Percentiles rank a stretch among this genome's conserved stretches.
Conservation (phyloP, 1,284 basidiomycete genomes). For the Moniliophthora roreri region DNA sequence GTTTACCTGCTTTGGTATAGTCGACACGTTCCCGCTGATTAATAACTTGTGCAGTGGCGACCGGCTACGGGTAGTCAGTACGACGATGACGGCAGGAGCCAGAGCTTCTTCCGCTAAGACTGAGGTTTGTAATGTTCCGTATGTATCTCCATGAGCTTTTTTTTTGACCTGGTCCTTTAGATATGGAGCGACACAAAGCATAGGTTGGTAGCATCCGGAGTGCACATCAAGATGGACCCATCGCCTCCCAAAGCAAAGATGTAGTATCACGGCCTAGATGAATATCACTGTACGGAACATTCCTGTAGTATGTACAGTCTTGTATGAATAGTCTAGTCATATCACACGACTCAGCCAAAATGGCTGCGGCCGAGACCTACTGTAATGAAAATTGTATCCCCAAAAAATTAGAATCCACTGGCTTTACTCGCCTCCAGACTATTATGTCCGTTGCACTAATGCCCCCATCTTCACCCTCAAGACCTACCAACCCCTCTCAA, state of each 20-base stretch:
- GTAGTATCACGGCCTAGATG: too few species aligned
- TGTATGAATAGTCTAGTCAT: neutral
- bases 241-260: conserved; percentile 37
- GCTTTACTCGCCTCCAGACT: too few species aligned
- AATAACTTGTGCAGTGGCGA: conserved; percentile 38
- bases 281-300: too few species aligned
- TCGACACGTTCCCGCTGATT: neutral
- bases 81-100: conserved; percentile 41
- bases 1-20: conserved; percentile 15
- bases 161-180: conserved; percentile 26
- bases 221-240: conserved; percentile 54
- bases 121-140: conserved; percentile 37
- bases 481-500: too few species aligned
- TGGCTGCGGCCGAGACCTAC: too few species aligned
- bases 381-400: too few species aligned
- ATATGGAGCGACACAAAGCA: conserved; percentile 54
- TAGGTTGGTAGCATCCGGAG: conserved; percentile 52
- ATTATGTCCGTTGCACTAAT: too few species aligned
- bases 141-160: conserved; percentile 1
- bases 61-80: conserved; percentile 45
- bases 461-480: too few species aligned
- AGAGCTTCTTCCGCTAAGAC: conserved; percentile 41
- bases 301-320: too few species aligned
- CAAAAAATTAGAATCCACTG: too few species aligned
- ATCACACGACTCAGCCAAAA: too few species aligned